Percentiles rank a stretch among this genome's conserved stretches.
Conservation (phyloP, 345 rosid genomes). For the Ricinus communis region DNA sequence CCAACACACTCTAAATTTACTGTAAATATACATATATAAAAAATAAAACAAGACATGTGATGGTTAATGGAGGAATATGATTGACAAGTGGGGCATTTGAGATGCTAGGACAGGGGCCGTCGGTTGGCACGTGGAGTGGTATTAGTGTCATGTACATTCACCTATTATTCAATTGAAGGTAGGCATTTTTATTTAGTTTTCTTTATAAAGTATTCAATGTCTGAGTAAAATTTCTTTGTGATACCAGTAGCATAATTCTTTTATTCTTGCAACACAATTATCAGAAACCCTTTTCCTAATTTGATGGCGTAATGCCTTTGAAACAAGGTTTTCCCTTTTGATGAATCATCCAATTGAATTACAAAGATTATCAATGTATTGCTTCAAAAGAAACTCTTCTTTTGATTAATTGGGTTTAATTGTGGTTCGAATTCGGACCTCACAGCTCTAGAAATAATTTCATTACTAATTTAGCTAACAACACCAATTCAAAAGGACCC, state of each 20-base stretch:
- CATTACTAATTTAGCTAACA: too few relatives aligned
- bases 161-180: background rate
- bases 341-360: conserved; percentile 1
- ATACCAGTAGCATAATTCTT: conserved; percentile 20
- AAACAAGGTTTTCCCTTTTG: background rate
- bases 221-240: background rate
- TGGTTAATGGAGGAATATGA: background rate
- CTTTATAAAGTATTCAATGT: too few relatives aligned
- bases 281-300: background rate
- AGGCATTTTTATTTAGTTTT: background rate
- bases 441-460: too few relatives aligned
- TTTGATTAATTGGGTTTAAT: too few relatives aligned
- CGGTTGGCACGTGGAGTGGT: too few relatives aligned
- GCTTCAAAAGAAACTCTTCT: too few relatives aligned
- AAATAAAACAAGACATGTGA: background rate
- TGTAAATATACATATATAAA: background rate
- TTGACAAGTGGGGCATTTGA: background rate
- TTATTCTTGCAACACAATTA: conserved; percentile 1
- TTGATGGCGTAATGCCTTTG: conserved; percentile 11
- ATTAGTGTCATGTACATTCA: too few relatives aligned
- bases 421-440: too few relatives aligned
- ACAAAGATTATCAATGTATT: too few relatives aligned
- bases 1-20: too few relatives aligned
- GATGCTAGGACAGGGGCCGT: too few relatives aligned
- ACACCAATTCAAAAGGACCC: too few relatives aligned